A percentile compares a stretch with the other conserved stretches of the same genome.
phyloP scores from a whole-genome alignment of 768 basidiomycete species.

The Suillus weaverae region DNA sequence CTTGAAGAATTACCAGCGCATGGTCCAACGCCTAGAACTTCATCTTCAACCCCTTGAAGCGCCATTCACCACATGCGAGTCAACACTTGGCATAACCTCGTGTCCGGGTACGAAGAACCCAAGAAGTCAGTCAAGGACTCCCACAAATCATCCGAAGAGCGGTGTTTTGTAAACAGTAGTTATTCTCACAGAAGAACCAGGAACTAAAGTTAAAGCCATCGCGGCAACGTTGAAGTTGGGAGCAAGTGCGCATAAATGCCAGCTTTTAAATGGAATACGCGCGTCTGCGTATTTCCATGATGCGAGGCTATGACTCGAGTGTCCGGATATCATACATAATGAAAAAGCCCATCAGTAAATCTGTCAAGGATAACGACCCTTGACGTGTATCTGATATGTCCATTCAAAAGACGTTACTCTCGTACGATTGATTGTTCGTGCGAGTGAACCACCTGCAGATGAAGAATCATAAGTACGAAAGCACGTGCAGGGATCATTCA shows the following conservation, averaged over 20 bases:
- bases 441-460: background rate
- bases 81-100: background rate
- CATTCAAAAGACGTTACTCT: background rate
- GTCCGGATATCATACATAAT: background rate
- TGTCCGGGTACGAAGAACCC: background rate
- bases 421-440: background rate
- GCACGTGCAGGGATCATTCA: background rate
- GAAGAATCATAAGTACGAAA: background rate
- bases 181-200: background rate
- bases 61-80: background rate
- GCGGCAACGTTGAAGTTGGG: background rate
- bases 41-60: background rate
- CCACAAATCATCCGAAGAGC: background rate
- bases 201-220: background rate
- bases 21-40: background rate
- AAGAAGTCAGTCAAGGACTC: background rate
- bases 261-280: background rate
- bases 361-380: background rate
- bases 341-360: background rate
- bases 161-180: background rate
- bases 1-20: background rate
- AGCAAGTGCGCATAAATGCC: background rate
- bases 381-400: background rate
- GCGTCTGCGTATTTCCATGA: background rate
- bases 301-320: background rate